A percentile compares a stretch with the other conserved stretches of the same genome.
Evolutionary conservation across 805 yeast genomes (phyloP).

Genomic region (Candida alai): DNA sequence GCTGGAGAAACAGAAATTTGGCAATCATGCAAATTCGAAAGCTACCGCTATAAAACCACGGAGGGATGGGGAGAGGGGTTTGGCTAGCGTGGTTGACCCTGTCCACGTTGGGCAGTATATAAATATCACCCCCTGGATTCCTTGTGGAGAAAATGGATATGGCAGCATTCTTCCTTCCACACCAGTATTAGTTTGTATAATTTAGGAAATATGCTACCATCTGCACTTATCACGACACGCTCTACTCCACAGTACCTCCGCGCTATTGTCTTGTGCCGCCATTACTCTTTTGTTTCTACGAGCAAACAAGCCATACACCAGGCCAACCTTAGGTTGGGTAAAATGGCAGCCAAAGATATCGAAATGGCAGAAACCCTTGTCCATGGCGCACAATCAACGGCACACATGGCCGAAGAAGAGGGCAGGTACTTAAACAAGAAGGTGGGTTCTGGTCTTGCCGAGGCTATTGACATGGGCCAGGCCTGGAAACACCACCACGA

Average conservation of each 20-base stretch:
- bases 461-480: conserved; percentile 14
- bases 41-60: too few relatives aligned
- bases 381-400: background rate
- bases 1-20: too few relatives aligned
- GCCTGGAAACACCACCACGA: conserved; percentile 14
- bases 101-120: too few relatives aligned
- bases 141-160: too few relatives aligned
- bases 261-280: conserved; percentile 1
- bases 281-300: conserved; percentile 3
- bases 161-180: too few relatives aligned
- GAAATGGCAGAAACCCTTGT: conserved; percentile 7
- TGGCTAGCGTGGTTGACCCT: too few relatives aligned
- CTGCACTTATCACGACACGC: background rate
- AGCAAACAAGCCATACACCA: conserved; percentile 2
- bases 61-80: too few relatives aligned
- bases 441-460: conserved; percentile 15
- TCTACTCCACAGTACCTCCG: background rate
- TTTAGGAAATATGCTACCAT: conserved; percentile 3
- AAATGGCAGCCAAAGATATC: conserved; percentile 9
- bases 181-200: too few relatives aligned
- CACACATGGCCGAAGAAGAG: conserved; percentile 1
- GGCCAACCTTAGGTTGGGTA: conserved; percentile 6
- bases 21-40: too few relatives aligned
- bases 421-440: background rate
- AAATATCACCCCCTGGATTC: too few relatives aligned